Evolutionary conservation across 805 yeast species (phyloP).

Genomic region (Millerozyma miso): DNA sequence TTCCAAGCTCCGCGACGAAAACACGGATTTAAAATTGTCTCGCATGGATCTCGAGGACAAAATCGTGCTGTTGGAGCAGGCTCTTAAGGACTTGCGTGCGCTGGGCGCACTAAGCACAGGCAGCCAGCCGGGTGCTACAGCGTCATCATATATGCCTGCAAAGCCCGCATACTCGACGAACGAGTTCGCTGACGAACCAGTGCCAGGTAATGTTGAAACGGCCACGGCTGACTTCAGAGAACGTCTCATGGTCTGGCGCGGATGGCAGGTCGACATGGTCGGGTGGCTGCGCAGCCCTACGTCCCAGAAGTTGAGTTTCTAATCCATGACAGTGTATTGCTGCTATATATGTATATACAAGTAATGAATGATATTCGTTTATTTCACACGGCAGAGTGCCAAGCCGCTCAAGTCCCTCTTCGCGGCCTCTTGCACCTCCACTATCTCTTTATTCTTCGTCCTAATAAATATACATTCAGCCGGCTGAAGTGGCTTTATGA

Average conservation of each 20-base stretch:
- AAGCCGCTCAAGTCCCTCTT: slow-evolving; percentile 67
- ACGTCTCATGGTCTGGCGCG: slow-evolving; percentile 67
- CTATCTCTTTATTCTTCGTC: slow-evolving; percentile 42
- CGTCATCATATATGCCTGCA: slow-evolving; percentile 15
- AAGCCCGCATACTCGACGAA: slow-evolving; percentile 26
- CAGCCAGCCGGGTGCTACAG: background rate
- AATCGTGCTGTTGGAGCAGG: slow-evolving; percentile 24
- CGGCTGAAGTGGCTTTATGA: slow-evolving; percentile 77
- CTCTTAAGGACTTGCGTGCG: slow-evolving; percentile 11
- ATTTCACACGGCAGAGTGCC: slow-evolving; percentile 73
- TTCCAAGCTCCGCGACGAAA: slow-evolving; percentile 35
- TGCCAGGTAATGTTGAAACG: slow-evolving; percentile 14
- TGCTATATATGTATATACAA: slow-evolving; percentile 7
- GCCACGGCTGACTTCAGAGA: slow-evolving; percentile 51
- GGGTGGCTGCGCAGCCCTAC: slow-evolving; percentile 69
- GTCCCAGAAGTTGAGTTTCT: slow-evolving; percentile 28
- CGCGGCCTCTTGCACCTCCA: slow-evolving; percentile 86
- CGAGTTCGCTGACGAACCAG: slow-evolving; percentile 25
- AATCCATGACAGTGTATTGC: slow-evolving; percentile 2
- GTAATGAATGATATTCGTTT: slow-evolving; percentile 1
- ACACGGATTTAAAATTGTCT: slow-evolving; percentile 37
- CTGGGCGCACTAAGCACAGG: slow-evolving; percentile 4
- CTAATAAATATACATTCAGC: slow-evolving; percentile 82
- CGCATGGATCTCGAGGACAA: slow-evolving; percentile 36
- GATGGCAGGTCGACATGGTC: slow-evolving; percentile 86